Evolutionary conservation across 2,329 filamentous ascomycete genomes (phyloP), one percentile per base, ranked within the genome.

Genomic region (Penicillium sp.): DNA sequence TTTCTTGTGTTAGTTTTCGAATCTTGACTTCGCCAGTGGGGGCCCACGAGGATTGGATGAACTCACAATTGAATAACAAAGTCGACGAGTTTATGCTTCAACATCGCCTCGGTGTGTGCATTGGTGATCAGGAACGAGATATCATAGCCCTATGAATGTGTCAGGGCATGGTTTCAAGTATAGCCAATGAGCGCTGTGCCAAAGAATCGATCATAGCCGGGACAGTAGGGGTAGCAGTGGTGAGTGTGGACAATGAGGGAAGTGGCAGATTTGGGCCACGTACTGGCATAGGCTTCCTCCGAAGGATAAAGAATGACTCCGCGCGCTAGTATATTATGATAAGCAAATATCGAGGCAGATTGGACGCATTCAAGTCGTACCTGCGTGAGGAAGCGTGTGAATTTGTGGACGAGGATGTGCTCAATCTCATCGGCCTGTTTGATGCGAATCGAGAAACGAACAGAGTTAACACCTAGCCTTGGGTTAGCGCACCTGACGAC

Each of bases 341-440:
- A 42, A 34, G 35, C 14, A 41, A 41, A 34, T 38, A 20, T 41
- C 37, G 11, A 31, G 20, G 2, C 25, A n/a, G n/a, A 43, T 15
- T 25, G 1, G 6, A 31, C 37, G 3, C 17, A 14, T 42, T 28
- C 20, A n/a, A 41, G 14, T 34, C 50, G 11, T 78, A 94, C 85
- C 81, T 97, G 94, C 41, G 92, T 97, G 80, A 99, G 81, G 84
- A 99, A 99, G 58, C 95, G 86, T 42, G 93, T 96, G 73, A 99
- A 98, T 80, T 99, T 99, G 82, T 98, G 95, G 65, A 99, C 95
- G 63, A 99, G 82, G 66, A 99, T 57, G 57, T 96, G 87, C 79
- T 99, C 95, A 72, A 98, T 99, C 82, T 99, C 95, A 78, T 99
- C 95, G 63, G 95, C 95, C 83, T 99, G 95, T 82, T 99, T 99